Evolutionary conservation across 805 yeast genomes (phyloP), one percentile per base, ranked within the genome.

Genomic region (Lachancea meyersii): DNA sequence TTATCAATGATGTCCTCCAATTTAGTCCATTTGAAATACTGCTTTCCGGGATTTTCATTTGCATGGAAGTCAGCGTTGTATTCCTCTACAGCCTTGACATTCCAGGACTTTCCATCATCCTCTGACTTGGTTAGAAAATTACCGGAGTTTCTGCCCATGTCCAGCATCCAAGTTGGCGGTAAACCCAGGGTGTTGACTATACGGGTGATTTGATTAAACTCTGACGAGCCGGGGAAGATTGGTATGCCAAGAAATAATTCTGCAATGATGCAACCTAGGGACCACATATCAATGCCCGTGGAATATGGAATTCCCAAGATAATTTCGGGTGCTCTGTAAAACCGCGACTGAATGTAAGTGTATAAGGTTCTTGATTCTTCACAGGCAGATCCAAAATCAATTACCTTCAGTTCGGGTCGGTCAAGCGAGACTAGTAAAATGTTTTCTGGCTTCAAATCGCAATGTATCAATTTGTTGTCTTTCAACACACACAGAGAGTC

Each of bases 111-210:
- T 48, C 50, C 24, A 7, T 40, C 38, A 14, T 46, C 35, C 43
- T 39, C 31, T 50, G 47, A 22, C 63, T 57, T 48, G 33, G 34
- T 65, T 61, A 54, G 58, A 52, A 83, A 93, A 51, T 80, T 77
- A 35, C 71, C 65, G 1, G 95, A 73, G 61, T 82, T 87, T 51
- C 86, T 82, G 21, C 97, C 98, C 79, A 86, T 87, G 49, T 91
- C 97, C 50, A 91, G 72, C 98, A 93, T 93, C 86, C 96, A 95
- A 19, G 82, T 68, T 9, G 96, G 97, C 19, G 98, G 98, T 48
- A 70, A 63, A 0, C 95, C 96, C 46, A 91, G 63, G 70, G 88
- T 83, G 33, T 82, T 82, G 3, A 82, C 77, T 30, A 93, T 88
- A 51, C 96, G 79, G 48, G 78, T 72, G 34, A 94, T 67, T 63